Conservation (phyloP, 768 basidiomycete species). For the Tubosaeta sp. region DNA sequence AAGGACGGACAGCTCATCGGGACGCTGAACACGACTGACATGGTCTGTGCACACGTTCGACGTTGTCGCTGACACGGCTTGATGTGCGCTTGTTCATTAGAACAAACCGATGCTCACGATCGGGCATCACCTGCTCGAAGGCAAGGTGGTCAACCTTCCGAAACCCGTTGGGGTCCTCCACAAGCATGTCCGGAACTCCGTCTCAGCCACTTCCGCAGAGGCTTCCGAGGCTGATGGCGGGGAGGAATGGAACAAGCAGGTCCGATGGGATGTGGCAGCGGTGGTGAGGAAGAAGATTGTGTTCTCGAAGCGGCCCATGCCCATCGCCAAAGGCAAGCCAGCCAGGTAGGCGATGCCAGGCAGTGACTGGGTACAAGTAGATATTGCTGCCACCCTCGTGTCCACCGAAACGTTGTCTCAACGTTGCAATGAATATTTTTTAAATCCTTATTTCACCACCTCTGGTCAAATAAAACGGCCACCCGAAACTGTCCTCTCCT, state of each 20-base stretch:
- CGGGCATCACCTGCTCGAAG: constrained; percentile 89
- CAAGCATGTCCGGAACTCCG: constrained; percentile 16
- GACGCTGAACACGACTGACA: constrained; percentile 61
- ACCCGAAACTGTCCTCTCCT: background rate
- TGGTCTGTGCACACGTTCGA: constrained; percentile 39
- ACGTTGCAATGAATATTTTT: constrained; percentile 22
- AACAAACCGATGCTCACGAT: constrained; percentile 76
- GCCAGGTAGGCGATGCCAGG: constrained; percentile 10
- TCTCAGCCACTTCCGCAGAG: too few species aligned
- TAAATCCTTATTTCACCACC: too few species aligned
- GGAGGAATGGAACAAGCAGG: constrained; percentile 1
- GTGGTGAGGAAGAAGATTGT: constrained; percentile 79
- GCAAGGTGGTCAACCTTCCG: constrained; percentile 67
- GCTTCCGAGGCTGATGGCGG: background rate
- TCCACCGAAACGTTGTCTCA: constrained; percentile 29
- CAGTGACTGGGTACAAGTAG: too few species aligned
- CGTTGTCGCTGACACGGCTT: constrained; percentile 1
- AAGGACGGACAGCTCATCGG: constrained; percentile 74
- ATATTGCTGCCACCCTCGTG: too few species aligned
- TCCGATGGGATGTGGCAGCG: constrained; percentile 60
- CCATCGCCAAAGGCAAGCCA: constrained; percentile 40
- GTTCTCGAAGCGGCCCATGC: constrained; percentile 82
- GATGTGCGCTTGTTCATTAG: constrained; percentile 32
- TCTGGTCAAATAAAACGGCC: constrained; percentile 18
- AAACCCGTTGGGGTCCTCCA: constrained; percentile 82